Evolutionary conservation across 2,329 filamentous ascomycete species (phyloP), one percentile per base, ranked within the genome.

Genomic region (Stagonosporopsis vannaccii): DNA sequence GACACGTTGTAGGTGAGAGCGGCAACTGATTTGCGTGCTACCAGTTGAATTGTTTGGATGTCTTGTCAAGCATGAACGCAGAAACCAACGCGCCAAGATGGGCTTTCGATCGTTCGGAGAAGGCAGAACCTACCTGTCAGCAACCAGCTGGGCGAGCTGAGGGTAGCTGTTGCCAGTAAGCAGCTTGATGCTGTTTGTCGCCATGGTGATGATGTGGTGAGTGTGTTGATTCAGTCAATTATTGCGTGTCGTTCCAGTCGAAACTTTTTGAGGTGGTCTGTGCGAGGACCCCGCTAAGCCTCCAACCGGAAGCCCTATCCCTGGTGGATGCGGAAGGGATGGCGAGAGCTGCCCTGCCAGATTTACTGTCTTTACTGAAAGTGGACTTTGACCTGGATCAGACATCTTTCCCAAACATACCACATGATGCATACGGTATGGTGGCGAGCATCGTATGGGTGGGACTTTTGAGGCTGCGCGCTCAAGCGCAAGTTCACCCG

Each of bases 151-250:
- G 35, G 88, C 88, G 56, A 91, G 84, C 77, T 88, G 83, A 6
- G 88, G 88, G 73, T 91, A 89, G 76, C 87, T 90, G 80, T 90
- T 90, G 67, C 88, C 88, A 68, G 88, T 90, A 74, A 91, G 80
- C 61, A 91, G 79, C 78, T 91, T 91, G 74, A 91, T 90, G 33
- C 85, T 88, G 78, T 90, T 91, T 61, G 86, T 84, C 65, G 88
- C 84, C 88, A 91, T 90, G 57, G 45, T 63, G 62, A 53, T 60
- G 51, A 51, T 54, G 42, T 56, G 49, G 58, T 52, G 61, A 51
- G 30, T 52, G 58, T 44, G 58, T 59, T 54, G 59, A 63, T 62
- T 51, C 59, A 51, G 57, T 45, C 20, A 11, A 32, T 22, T 12
- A 45, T 51, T 47, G 36, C 25, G 36, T 35, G 47, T 47, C 33